These are phyloP conservation scores for Pseudotulostoma volvatum DNA, from an alignment of 495 filamentous ascomycete genomes.

Conservation along the genomic window DNA sequence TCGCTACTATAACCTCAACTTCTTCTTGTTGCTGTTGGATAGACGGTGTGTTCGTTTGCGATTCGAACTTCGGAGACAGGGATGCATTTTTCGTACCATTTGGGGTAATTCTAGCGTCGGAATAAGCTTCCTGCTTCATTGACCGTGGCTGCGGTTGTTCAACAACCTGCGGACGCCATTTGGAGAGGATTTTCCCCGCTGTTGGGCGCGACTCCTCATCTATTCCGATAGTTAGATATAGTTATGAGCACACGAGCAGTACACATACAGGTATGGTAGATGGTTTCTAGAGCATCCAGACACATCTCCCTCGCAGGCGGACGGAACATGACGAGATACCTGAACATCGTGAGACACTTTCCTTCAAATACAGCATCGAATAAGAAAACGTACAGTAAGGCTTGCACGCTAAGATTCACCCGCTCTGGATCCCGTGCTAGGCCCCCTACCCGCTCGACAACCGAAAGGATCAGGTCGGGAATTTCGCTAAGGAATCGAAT, in stretches of 20 bases:
- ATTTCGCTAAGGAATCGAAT: conserved; percentile 87
- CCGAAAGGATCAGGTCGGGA: conserved; percentile 51
- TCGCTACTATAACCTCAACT: no score
- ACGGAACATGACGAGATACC: conserved; percentile 72
- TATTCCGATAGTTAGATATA: conserved; percentile 3
- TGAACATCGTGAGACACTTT: conserved; percentile 12
- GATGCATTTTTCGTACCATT: background rate
- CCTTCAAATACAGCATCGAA: background rate
- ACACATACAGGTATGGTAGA: conserved; percentile 64
- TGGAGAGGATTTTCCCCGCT: conserved; percentile 26
- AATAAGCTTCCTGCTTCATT: background rate
- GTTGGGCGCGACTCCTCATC: conserved; percentile 32
- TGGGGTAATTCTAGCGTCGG: background rate
- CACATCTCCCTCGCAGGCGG: conserved; percentile 69
- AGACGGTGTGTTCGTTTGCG: background rate
- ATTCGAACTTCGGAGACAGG: background rate
- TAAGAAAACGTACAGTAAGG: conserved; percentile 35
- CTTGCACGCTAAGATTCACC: conserved; percentile 42
- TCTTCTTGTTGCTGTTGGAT: background rate
- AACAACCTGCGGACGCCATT: conserved; percentile 23
- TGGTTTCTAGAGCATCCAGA: conserved; percentile 66
- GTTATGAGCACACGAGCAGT: background rate
- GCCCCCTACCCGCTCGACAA: conserved; percentile 59
- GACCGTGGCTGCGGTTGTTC: background rate
- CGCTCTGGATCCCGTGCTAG: conserved; percentile 81